Conservation (phyloP, 176 grass and related monocot species). For the Bolboschoenus planiculmis region DNA sequence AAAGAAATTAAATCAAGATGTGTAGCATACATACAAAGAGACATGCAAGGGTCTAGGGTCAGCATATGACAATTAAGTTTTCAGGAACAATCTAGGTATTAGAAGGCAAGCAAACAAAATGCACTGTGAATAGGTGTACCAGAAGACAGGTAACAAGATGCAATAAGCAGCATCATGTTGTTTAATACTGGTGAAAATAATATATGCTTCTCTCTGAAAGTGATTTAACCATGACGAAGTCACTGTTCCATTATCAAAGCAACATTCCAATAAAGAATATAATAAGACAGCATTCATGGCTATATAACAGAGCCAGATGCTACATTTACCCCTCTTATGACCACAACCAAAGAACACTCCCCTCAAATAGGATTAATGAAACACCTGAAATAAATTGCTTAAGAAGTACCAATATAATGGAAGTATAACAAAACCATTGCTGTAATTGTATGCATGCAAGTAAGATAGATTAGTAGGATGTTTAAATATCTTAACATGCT, state of each 20-base stretch:
- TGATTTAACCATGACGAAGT: constrained; percentile 2
- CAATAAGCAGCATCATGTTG: constrained; percentile 22
- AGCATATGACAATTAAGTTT: background rate
- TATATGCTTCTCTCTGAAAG: constrained; percentile 28
- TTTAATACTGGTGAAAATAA: constrained; percentile 33
- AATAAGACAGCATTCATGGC: background rate
- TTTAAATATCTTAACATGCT: background rate
- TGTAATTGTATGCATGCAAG: background rate
- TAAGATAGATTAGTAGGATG: background rate
- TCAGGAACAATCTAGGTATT: background rate
- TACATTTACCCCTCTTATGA: background rate
- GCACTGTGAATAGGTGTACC: background rate
- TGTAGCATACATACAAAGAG: background rate
- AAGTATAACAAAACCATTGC: background rate
- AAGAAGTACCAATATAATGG: background rate
- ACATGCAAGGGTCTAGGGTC: background rate
- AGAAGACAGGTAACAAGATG: constrained; percentile 35
- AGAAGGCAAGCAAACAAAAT: background rate
- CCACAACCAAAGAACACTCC: background rate
- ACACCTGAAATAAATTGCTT: background rate
- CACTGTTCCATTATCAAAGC: constrained; percentile 21
- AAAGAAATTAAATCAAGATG: constrained; percentile 1
- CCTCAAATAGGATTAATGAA: background rate
- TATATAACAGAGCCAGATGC: background rate
- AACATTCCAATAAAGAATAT: background rate